Base-by-base conservation (phyloP, 148 eudicot species). In the Dianthus caryophyllus region DNA sequence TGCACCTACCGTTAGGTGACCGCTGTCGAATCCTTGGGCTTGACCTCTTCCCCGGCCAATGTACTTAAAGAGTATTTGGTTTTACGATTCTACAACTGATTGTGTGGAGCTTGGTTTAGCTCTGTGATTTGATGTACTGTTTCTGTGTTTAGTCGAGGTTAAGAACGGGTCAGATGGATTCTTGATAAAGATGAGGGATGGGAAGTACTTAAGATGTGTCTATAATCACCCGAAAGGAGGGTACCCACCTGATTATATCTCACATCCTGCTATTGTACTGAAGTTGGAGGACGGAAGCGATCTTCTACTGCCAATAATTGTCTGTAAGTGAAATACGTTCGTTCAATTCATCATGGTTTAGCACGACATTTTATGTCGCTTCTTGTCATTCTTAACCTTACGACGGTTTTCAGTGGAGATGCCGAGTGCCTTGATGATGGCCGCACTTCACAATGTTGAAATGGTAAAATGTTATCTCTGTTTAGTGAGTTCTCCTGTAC, bases 281-380 rank as follows among this genome's bases (percentile, higher is more conserved):
- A 90, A 84, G 80, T 82, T 94, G 88, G 99, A 94, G 75, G 99
- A 94, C 69, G 99, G 87, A 71, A 86, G 90, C 7, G 93, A 88
- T 61, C 84, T 94, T 62, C 80, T 94, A 52, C 90, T 94, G 31
- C 99, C 99, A 5, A 88, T 94, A 43, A 86, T 90, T 75, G 99
- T 90, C 73, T 84, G 99, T 94, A 84, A 41, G 97, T 78, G 25
- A 63, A 71, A 14, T 20, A 27, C 15, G 11, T 55, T 25, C 52
- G 15, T 71, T 18, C 6, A 36, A 22, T 18, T 65, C 54, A n/a
- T 38, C 0, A 51, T n/a, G 20, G 20, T 21, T 51, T 21, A n/a
- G 14, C 65, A 41, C 50, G 14, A 0, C 36, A 67, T 29, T 29
- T 64, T 46, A 41, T 18, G 27, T 21, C 17, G 50, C 41, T 51